phyloP scores from a whole-genome alignment of 169 alveolate genomes.

The Miamiensis avidus region DNA sequence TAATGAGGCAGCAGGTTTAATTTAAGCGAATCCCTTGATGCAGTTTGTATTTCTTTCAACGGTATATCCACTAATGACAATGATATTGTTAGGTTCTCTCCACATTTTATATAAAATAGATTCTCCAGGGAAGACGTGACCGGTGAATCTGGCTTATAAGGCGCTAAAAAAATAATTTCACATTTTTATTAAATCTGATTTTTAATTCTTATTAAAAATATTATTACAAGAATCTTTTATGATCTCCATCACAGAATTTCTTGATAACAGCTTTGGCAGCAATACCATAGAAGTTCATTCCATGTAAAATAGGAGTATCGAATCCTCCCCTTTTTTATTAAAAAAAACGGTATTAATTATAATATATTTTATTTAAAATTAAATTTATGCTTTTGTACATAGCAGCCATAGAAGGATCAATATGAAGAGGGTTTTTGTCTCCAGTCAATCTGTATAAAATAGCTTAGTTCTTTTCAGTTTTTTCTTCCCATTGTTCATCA shows the following conservation, averaged over 20 bases:
- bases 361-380: background rate
- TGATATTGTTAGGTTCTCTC: constrained; percentile 58
- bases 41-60: constrained; percentile 60
- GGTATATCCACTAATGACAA: constrained; percentile 47
- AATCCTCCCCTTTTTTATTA: constrained; percentile 85
- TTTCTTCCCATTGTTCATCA: constrained; percentile 40
- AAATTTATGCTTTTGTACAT: background rate
- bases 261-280: constrained; percentile 59
- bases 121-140: constrained; percentile 89
- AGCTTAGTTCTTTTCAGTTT: constrained; percentile 75
- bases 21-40: constrained; percentile 50
- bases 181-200: background rate
- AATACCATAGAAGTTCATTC: constrained; percentile 82
- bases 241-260: constrained; percentile 58
- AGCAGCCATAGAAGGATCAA: constrained; percentile 70
- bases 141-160: constrained; percentile 62
- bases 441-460: constrained; percentile 79
- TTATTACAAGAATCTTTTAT: constrained; percentile 20
- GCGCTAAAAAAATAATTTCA: background rate
- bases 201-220: no score
- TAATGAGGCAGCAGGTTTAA: constrained; percentile 45
- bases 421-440: constrained; percentile 85
- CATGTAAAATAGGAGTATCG: constrained; percentile 86
- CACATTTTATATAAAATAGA: constrained; percentile 71
- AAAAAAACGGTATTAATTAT: constrained; percentile 65